These are phyloP conservation scores for Heliosperma pusillum DNA, from an alignment of 148 eudicot species.

Conservation along the genomic window DNA sequence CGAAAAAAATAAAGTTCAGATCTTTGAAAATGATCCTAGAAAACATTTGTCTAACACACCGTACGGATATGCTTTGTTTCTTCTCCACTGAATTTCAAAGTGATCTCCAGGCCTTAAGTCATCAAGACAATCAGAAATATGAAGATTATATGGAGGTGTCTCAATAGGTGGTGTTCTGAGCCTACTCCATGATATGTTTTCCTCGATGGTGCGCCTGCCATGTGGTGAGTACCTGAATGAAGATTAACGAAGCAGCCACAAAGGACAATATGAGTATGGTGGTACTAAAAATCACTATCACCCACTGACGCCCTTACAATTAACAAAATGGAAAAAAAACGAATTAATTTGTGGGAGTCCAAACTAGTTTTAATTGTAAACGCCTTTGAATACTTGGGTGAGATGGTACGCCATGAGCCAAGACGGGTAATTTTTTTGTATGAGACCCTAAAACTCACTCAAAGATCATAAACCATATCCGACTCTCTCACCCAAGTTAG, in stretches of 20 bases:
- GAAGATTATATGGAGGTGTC: constrained; percentile 60
- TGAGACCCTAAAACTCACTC: too few species aligned
- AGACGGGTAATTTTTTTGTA: too few species aligned
- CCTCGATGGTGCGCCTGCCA: constrained; percentile 67
- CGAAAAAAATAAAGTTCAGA: constrained; percentile 5
- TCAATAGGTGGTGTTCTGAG: constrained; percentile 69
- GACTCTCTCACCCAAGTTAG: background rate
- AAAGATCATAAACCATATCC: background rate
- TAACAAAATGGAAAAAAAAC: too few species aligned
- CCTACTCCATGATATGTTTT: constrained; percentile 71
- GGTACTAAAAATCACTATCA: too few species aligned
- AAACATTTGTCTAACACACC: constrained; percentile 32
- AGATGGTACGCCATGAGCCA: too few species aligned
- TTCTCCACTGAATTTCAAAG: constrained; percentile 93
- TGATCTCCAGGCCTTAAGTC: constrained; percentile 80
- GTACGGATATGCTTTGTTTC: constrained; percentile 65
- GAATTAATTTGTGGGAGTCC: background rate
- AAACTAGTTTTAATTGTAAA: background rate
- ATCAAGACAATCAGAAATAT: constrained; percentile 58
- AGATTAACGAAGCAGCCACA: background rate
- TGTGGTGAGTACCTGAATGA: constrained; percentile 52
- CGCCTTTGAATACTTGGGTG: background rate
- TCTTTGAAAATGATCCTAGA: background rate
- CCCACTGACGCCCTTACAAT: too few species aligned
- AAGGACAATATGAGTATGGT: background rate